These are phyloP conservation scores for Ceratocystis diversiconidia DNA, from an alignment of 2,329 filamentous ascomycete genomes.

Conservation along the genomic window DNA sequence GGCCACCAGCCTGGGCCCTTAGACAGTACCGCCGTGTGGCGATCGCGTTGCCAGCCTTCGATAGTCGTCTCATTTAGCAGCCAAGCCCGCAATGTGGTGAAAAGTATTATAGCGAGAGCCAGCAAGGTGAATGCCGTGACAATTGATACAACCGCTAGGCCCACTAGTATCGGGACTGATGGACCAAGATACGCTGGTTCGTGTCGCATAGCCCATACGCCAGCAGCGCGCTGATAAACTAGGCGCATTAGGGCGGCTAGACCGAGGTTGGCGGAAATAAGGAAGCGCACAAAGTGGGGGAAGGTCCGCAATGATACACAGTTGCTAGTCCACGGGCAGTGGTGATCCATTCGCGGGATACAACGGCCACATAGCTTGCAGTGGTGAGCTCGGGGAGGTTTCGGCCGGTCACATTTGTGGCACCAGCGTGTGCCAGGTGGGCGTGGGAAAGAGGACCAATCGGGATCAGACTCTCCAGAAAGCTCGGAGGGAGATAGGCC, in stretches of 20 bases:
- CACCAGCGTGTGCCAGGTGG: slow-evolving; percentile 44
- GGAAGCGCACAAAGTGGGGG: slow-evolving; percentile 69
- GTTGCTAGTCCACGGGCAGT: slow-evolving; percentile 74
- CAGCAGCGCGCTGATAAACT: slow-evolving; percentile 42
- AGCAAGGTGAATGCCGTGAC: slow-evolving; percentile 45
- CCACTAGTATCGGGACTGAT: slow-evolving; percentile 40
- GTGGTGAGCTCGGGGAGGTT: slow-evolving; percentile 68
- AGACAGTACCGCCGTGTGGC: slow-evolving; percentile 43
- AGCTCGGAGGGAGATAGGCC: slow-evolving; percentile 26
- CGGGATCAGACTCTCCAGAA: slow-evolving; percentile 22
- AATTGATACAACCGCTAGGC: slow-evolving; percentile 46
- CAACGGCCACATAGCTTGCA: slow-evolving; percentile 63
- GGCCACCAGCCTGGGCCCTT: slow-evolving; percentile 32
- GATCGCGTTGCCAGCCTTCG: slow-evolving; percentile 60
- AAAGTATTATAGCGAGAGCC: slow-evolving; percentile 48
- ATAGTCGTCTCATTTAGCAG: slow-evolving; percentile 64
- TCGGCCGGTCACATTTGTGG: slow-evolving; percentile 57
- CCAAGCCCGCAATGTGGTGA: slow-evolving; percentile 47
- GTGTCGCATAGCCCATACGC: slow-evolving; percentile 50
- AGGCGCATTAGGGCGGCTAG: slow-evolving; percentile 49
- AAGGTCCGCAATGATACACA: slow-evolving; percentile 73
- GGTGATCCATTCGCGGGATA: slow-evolving; percentile 71
- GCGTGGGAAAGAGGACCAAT: slow-evolving; percentile 18
- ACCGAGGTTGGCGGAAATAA: slow-evolving; percentile 51
- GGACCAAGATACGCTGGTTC: slow-evolving; percentile 65